Evolutionary conservation across 2,329 filamentous ascomycete genomes (phyloP).

Genomic region (Stemphylium lycopersici): DNA sequence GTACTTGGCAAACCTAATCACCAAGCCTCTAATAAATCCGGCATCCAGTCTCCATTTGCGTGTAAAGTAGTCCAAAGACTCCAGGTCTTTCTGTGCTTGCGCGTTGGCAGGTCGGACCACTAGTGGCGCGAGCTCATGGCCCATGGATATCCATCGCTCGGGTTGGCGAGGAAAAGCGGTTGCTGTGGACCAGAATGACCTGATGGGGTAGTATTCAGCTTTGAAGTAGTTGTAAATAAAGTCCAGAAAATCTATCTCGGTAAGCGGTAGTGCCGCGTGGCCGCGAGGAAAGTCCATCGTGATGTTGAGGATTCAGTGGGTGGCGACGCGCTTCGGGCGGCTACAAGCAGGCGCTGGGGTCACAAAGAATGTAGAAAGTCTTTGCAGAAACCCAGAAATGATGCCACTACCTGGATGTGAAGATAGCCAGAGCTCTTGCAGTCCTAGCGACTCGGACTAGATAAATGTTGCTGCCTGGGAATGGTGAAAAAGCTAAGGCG

Average conservation of each 20-base stretch:
- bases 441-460: slow-evolving; percentile 6
- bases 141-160: slow-evolving; percentile 42
- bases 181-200: slow-evolving; percentile 45
- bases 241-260: slow-evolving; percentile 42
- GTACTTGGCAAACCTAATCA: slow-evolving; percentile 44
- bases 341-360: background rate
- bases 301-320: slow-evolving; percentile 1
- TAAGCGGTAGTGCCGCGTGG: slow-evolving; percentile 40
- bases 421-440: background rate
- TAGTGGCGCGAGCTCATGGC: slow-evolving; percentile 41
- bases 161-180: slow-evolving; percentile 40
- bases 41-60: slow-evolving; percentile 41
- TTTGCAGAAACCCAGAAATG: background rate
- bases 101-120: slow-evolving; percentile 43
- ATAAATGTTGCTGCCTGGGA: slow-evolving; percentile 42
- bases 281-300: slow-evolving; percentile 43
- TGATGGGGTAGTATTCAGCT: slow-evolving; percentile 47
- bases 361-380: background rate
- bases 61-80: slow-evolving; percentile 42
- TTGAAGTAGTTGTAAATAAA: slow-evolving; percentile 49
- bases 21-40: slow-evolving; percentile 40
- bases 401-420: background rate
- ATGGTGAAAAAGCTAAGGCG: slow-evolving; percentile 24
- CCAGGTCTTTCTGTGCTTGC: slow-evolving; percentile 46
- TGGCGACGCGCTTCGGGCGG: slow-evolving; percentile 11